phyloP scores from a whole-genome alignment of 164 flowering plant species.

The Berberis vulgaris region DNA sequence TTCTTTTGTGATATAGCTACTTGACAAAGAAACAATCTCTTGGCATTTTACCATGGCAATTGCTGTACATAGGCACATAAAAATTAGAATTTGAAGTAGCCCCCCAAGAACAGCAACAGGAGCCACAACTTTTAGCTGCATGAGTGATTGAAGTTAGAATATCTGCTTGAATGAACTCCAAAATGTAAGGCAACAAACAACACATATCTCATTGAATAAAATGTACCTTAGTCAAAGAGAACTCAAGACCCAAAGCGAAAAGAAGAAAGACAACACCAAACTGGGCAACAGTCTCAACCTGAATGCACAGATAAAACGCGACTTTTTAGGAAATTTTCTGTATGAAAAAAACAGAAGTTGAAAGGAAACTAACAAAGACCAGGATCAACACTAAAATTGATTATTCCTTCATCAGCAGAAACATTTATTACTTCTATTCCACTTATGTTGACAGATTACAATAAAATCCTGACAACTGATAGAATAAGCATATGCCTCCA shows the following conservation, averaged over 20 bases:
- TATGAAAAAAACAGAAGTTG: no score
- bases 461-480: no score
- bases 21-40: not conserved
- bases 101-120: conserved; percentile 97
- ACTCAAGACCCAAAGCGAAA: conserved; percentile 96
- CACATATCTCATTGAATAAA: not conserved
- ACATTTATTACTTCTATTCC: no score
- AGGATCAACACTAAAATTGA: no score
- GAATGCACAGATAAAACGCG: conserved; percentile 7
- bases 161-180: not conserved
- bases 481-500: no score
- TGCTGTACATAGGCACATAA: conserved; percentile 66
- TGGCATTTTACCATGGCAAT: conserved; percentile 53
- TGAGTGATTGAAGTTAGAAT: conserved; percentile 5
- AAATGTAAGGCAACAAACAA: not conserved
- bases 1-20: not conserved
- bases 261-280: conserved; percentile 98
- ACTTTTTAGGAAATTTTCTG: no score
- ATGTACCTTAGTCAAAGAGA: conserved; percentile 79
- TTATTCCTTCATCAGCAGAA: no score
- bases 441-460: no score
- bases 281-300: conserved; percentile 99
- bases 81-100: conserved; percentile 67
- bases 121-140: conserved; percentile 92
- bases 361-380: no score